Percentiles rank a stretch among this genome's conserved stretches.
Evolutionary conservation across 306 rosid genomes (phyloP).

Genomic region (Cucumis hystrix): DNA sequence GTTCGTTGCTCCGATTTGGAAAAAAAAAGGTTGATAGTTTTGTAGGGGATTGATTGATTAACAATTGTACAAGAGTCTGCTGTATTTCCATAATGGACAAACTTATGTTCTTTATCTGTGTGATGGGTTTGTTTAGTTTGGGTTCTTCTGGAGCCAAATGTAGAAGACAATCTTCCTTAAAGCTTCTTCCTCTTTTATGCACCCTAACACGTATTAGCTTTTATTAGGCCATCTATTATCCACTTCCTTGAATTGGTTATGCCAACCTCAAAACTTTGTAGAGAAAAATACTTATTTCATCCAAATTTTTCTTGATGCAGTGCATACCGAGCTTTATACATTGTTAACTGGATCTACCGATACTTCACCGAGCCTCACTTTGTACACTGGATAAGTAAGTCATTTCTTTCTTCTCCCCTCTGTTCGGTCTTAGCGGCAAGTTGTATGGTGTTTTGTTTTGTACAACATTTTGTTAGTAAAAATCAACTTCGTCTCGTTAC

Average conservation of each 20-base stretch:
- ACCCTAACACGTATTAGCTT: not conserved
- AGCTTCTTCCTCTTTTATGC: not conserved
- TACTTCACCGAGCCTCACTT: conserved; percentile 76
- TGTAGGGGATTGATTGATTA: not conserved
- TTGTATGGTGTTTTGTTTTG: not conserved
- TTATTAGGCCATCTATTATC: not conserved
- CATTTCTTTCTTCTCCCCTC: not conserved
- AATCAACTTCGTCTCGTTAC: not conserved
- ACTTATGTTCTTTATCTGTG: not conserved
- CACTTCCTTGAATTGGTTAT: not conserved
- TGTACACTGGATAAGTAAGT: conserved; percentile 83
- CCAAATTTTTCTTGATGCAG: conserved; percentile 31
- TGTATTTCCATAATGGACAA: not conserved
- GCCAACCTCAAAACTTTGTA: not conserved
- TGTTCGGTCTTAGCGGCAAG: not conserved
- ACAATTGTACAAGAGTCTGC: not conserved
- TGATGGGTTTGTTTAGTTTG: not conserved
- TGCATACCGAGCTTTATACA: conserved; percentile 77
- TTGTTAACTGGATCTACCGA: conserved; percentile 84
- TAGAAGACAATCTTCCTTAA: not conserved
- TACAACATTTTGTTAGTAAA: not conserved
- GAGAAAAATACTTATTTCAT: not conserved
- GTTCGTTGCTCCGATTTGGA: no score
- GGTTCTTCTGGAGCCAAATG: not conserved
- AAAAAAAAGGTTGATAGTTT: not conserved